Conservation (phyloP, 805 yeast species). For the Lachancea waltii region DNA sequence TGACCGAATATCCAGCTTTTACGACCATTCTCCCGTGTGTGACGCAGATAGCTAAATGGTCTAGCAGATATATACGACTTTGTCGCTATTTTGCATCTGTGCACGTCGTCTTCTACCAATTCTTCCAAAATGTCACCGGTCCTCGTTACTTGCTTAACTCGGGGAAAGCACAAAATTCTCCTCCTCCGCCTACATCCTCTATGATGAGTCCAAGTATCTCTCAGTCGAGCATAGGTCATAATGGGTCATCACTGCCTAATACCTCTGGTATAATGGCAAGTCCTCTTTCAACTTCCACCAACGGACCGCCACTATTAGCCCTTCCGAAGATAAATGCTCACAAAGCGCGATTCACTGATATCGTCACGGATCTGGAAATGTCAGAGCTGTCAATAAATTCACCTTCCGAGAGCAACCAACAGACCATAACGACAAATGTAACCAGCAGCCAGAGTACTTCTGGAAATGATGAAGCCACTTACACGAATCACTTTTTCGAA, state of each 20-base stretch:
- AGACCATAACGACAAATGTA: constrained; percentile 22
- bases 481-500: constrained; percentile 20
- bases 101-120: constrained; percentile 26
- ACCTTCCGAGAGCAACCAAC: constrained; percentile 20
- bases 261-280: background rate
- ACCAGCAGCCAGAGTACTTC: constrained; percentile 2
- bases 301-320: constrained; percentile 6
- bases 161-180: background rate
- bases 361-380: constrained; percentile 18
- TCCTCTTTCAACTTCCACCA: background rate
- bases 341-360: constrained; percentile 19
- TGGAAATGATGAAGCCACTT: background rate
- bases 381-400: constrained; percentile 23
- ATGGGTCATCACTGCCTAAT: background rate
- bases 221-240: background rate
- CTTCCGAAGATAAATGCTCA: constrained; percentile 2
- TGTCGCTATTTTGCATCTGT: constrained; percentile 24
- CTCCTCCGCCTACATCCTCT: constrained; percentile 1
- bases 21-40: background rate
- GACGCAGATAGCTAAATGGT: constrained; percentile 5
- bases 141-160: constrained; percentile 4
- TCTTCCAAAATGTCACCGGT: constrained; percentile 13
- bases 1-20: constrained; percentile 2
- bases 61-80: constrained; percentile 15
- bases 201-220: constrained; percentile 5